Evolutionary conservation across 2,329 filamentous ascomycete species (phyloP), one percentile per base, ranked within the genome.

Genomic region (Hypoxylon rubiginosum): DNA sequence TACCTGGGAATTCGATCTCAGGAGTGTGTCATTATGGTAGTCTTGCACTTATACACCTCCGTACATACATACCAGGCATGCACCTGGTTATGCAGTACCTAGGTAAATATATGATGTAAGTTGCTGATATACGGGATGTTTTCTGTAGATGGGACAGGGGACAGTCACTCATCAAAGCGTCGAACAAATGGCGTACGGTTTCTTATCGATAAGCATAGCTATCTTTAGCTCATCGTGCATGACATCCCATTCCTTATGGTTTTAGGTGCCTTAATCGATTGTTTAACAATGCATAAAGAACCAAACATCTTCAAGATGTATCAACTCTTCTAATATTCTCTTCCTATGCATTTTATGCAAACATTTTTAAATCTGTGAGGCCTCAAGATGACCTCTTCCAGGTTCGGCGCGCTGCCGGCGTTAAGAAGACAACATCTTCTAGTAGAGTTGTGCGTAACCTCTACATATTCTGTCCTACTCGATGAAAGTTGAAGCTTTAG

Each of bases 351-450:
- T 53, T 62, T 52, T 55, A 66, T 66, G 61, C 55, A 53, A 56
- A 24, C 46, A 21, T n/a, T 60, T 41, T 24, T 36, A 45, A 53
- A 26, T 53, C 9, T 24, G 15, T 56, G 58, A 73, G 57, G 49
- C 48, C 53, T 28, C 48, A 69, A 57, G 7, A 87, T 87, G 85
- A 73, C 80, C 9, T 78, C 81, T 30, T 72, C 81, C 17, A 81
- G 79, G 52, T 78, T 88, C 73, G 79, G 77, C 43, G 78, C 77
- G 48, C 75, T 89, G 67, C 84, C 87, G 9, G 83, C 87, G 55
- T 72, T 94, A 75, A 87, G 91, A 74, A 89, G 86, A 78, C 92
- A 96, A 78, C 91, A 94, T 76, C 85, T 96, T 53, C 84, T 94
- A 43, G 86, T 92, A 64, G 93, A 96, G 82, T 96, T 95, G 92